Evolutionary conservation across 306 rosid genomes (phyloP), one percentile per base, ranked within the genome.

Genomic region (Inga laurina): DNA sequence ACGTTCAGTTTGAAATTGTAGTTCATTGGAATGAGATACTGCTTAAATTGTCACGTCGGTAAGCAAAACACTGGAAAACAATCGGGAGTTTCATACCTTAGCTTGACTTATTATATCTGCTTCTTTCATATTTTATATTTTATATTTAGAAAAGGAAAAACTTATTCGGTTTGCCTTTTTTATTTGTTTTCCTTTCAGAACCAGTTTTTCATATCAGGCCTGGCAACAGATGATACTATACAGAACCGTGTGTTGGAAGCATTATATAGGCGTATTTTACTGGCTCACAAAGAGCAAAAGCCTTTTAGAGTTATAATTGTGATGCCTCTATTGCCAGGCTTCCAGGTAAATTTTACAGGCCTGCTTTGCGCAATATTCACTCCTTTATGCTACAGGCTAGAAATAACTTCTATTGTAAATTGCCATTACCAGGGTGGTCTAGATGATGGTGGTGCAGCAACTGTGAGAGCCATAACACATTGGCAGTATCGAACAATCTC

Each of bases 401-500:
- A 76, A 72, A 80, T 2, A 49, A 73, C 70, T 72, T 16, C 22
- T 14, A 12, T 67, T 79, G 37, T 68, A 39, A 75, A 69, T 79
- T 75, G 67, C 61, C 79, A 82, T 32, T 76, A 77, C 70, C 90
- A 96, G 98, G 99, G 99, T 61, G 99, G 99, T 76, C 81, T 97
- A 74, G 97, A 97, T 88, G 99, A 97, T 75, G 83, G 91, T 34
- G 99, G 99, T 51, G 99, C 99, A 49, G 99, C 99, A 76, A 92
- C 99, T 30, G 97, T 94, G 85, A 97, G 98, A 91, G 99, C 99
- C 68, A 91, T 94, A 79, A 89, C 97, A 89, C 98, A 97, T 81
- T 97, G 99, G 98, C 99, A 94, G 84, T 90, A 97, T 87, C 93
- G 98, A 87, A 94, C 99, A 27, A 94, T 97, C 83, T 94, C 92